Evolutionary conservation across 495 filamentous ascomycete species (phyloP).

Genomic region (Neurospora tetraspora): DNA sequence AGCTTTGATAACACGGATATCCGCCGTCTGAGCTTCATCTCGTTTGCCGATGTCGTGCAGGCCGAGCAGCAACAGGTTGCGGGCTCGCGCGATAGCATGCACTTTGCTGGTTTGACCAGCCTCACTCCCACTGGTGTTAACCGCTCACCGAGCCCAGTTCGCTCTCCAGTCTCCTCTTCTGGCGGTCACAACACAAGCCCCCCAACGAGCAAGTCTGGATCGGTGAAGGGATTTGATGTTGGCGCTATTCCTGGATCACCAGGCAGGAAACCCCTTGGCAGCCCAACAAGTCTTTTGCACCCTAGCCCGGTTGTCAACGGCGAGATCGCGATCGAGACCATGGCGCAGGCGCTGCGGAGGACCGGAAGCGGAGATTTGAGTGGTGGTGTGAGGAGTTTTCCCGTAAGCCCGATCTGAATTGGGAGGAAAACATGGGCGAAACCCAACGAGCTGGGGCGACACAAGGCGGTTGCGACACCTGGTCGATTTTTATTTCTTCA

Average conservation of each 20-base stretch:
- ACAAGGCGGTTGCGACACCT: not conserved
- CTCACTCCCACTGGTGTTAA: constrained; percentile 32
- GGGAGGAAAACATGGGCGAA: not conserved
- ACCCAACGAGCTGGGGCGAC: not conserved
- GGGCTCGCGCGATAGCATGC: constrained; percentile 49
- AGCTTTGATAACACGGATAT: constrained; percentile 65
- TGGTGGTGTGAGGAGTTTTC: constrained; percentile 48
- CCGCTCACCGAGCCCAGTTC: constrained; percentile 63
- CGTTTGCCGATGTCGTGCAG: constrained; percentile 91
- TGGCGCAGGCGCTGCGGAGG: constrained; percentile 75
- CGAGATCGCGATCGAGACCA: constrained; percentile 79
- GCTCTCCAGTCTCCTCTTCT: constrained; percentile 58
- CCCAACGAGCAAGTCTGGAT: constrained; percentile 56
- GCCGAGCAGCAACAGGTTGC: constrained; percentile 54
- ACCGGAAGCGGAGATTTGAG: constrained; percentile 75
- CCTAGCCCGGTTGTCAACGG: constrained; percentile 36
- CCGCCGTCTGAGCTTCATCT: constrained; percentile 82
- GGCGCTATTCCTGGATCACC: constrained; percentile 30
- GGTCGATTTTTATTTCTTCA: not conserved
- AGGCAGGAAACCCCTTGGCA: constrained; percentile 38
- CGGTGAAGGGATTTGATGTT: constrained; percentile 54
- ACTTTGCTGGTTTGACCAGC: constrained; percentile 46
- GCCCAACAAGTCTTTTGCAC: constrained; percentile 26
- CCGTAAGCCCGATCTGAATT: constrained; percentile 43
- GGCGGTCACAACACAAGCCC: constrained; percentile 49